Conservation (phyloP, 768 basidiomycete genomes). For the Boletus pseudo-olivaceus region DNA sequence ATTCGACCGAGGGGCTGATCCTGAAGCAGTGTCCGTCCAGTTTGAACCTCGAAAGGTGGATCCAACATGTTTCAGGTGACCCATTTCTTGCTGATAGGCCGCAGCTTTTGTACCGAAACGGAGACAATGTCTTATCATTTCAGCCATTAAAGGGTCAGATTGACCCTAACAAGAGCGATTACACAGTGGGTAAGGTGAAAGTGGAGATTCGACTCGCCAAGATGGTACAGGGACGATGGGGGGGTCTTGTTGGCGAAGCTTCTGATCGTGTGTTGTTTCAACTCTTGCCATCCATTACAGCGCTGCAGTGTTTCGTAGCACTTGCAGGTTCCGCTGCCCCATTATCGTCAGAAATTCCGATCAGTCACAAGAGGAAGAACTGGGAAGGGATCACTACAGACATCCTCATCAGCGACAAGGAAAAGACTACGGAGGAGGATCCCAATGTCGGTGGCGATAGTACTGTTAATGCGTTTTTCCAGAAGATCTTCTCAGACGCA, state of each 20-base stretch:
- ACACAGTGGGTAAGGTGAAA: slow-evolving; percentile 79
- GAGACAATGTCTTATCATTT: slow-evolving; percentile 65
- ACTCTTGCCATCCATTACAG: background rate
- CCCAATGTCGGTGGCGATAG: slow-evolving; percentile 89
- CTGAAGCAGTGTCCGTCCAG: slow-evolving; percentile 53
- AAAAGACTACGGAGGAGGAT: slow-evolving; percentile 67
- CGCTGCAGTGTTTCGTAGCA: slow-evolving; percentile 8
- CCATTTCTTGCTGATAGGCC: slow-evolving; percentile 1
- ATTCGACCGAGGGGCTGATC: slow-evolving; percentile 75
- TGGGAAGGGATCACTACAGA: slow-evolving; percentile 83
- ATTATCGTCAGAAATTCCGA: slow-evolving; percentile 29
- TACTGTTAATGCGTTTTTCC: slow-evolving; percentile 85
- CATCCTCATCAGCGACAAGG: slow-evolving; percentile 67
- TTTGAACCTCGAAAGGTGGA: slow-evolving; percentile 65
- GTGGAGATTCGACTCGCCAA: slow-evolving; percentile 82
- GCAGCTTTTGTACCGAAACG: slow-evolving; percentile 49
- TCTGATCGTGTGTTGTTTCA: slow-evolving; percentile 60
- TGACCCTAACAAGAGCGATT: slow-evolving; percentile 56
- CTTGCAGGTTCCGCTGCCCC: slow-evolving; percentile 27
- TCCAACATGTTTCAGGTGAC: background rate
- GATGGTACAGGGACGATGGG: slow-evolving; percentile 67
- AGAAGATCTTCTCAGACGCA: slow-evolving; percentile 85
- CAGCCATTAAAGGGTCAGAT: slow-evolving; percentile 85
- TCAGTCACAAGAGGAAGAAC: slow-evolving; percentile 60
- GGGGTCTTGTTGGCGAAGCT: slow-evolving; percentile 64